Evolutionary conservation across 148 eudicot genomes (phyloP).

Genomic region (Rhododendron mucronatum): DNA sequence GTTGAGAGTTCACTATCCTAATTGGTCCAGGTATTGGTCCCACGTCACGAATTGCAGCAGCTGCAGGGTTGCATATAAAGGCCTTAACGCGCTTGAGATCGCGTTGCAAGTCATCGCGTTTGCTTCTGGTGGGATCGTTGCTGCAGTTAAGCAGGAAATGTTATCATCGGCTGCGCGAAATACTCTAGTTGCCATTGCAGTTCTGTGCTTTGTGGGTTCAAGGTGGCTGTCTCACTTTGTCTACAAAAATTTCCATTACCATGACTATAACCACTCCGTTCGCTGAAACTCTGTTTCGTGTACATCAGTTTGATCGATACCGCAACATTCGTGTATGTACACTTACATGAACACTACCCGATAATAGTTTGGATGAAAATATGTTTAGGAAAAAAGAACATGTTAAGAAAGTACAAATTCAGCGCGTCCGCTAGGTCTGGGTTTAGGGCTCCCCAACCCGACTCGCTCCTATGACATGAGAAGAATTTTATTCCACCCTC

Average conservation of each 20-base stretch:
- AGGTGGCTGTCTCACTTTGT: conserved; percentile 69
- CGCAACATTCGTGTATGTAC: not conserved
- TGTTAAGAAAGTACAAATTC: not conserved
- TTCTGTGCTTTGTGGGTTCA: conserved; percentile 60
- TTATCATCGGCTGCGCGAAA: conserved; percentile 31
- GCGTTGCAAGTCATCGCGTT: conserved; percentile 44
- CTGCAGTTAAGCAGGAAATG: conserved; percentile 43
- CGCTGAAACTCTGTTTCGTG: conserved; percentile 12
- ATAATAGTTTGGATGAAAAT: not conserved
- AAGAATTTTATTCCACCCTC: too few species aligned
- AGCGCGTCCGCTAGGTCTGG: not conserved
- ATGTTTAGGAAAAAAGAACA: not conserved
- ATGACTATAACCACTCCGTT: conserved; percentile 70
- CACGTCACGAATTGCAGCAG: conserved; percentile 65
- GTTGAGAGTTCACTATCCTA: not conserved
- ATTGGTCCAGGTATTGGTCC: conserved; percentile 59
- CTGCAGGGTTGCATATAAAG: conserved; percentile 61
- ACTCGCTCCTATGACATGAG: too few species aligned
- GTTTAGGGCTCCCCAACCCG: not conserved
- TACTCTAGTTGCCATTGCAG: conserved; percentile 35
- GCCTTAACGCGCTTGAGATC: conserved; percentile 43
- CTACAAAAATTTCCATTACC: conserved; percentile 69
- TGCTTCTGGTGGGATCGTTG: conserved; percentile 44
- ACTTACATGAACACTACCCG: not conserved
- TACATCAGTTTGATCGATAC: not conserved